Conservation (phyloP, 2,329 filamentous ascomycete genomes). For the Claviceps arundinis region DNA sequence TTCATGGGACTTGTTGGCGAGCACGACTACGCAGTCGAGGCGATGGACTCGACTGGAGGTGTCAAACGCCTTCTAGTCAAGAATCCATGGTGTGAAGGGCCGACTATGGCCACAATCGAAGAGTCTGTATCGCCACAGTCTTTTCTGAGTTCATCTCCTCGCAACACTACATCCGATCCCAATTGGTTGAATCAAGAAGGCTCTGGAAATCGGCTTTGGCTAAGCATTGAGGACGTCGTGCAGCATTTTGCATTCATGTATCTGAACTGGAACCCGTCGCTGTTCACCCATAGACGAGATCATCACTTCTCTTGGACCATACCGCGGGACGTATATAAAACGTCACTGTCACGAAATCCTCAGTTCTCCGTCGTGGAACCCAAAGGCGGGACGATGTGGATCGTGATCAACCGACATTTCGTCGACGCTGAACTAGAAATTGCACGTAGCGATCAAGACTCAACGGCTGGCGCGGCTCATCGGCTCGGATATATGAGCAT, state of each 20-base stretch:
- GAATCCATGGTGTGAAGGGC: constrained; percentile 87
- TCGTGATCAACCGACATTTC: constrained; percentile 79
- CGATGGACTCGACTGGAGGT: constrained; percentile 51
- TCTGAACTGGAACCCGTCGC: constrained; percentile 85
- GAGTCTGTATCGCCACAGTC: neutral
- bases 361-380: constrained; percentile 57
- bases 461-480: constrained; percentile 29
- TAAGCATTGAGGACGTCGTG: constrained; percentile 71
- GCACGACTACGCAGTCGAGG: constrained; percentile 87
- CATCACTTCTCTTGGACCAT: constrained; percentile 79
- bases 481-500: constrained; percentile 76
- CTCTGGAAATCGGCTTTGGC: constrained; percentile 78
- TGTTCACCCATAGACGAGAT: constrained; percentile 74
- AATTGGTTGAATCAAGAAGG: neutral
- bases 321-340: constrained; percentile 33
- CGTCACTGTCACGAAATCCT: constrained; percentile 50
- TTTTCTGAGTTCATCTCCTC: constrained; percentile 7
- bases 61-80: constrained; percentile 69
- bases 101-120: constrained; percentile 42
- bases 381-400: constrained; percentile 56
- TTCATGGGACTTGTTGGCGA: constrained; percentile 73
- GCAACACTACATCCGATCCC: neutral
- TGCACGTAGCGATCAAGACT: constrained; percentile 28
- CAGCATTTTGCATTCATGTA: constrained; percentile 95
- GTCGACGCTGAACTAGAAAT: constrained; percentile 51